Percentiles rank a stretch among this genome's conserved stretches.
Evolutionary conservation across 1,139 yeast species (phyloP).

Genomic region (Taiozyma onychis): DNA sequence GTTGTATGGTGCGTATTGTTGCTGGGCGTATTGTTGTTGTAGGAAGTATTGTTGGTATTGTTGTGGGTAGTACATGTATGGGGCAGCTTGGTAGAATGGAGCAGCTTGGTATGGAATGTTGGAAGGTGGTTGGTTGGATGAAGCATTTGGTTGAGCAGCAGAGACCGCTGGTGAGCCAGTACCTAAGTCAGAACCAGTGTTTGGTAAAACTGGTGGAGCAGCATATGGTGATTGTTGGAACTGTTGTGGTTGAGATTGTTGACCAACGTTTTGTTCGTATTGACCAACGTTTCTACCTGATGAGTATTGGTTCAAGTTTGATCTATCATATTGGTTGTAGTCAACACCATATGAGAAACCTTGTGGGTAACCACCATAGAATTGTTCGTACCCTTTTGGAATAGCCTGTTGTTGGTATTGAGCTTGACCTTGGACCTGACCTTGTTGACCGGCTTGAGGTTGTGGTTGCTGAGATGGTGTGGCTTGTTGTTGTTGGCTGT

Average conservation of each 20-base stretch:
- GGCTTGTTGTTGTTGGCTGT: slow-evolving; percentile 13
- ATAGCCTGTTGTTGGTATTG: slow-evolving; percentile 15
- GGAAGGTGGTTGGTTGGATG: slow-evolving; percentile 23
- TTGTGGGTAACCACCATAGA: slow-evolving; percentile 16
- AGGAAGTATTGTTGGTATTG: slow-evolving; percentile 9
- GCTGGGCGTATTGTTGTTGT: slow-evolving; percentile 17
- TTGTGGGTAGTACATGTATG: slow-evolving; percentile 22
- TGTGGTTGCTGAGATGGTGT: slow-evolving; percentile 19
- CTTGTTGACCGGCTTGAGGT: slow-evolving; percentile 16
- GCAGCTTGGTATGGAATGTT: slow-evolving; percentile 14
- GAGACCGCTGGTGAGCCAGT: slow-evolving; percentile 24
- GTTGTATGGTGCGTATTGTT: slow-evolving; percentile 16
- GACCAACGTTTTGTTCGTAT: slow-evolving; percentile 11
- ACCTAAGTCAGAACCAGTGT: slow-evolving; percentile 13
- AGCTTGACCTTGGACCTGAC: slow-evolving; percentile 2
- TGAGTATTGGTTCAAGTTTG: slow-evolving; percentile 4
- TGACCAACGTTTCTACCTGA: slow-evolving; percentile 7
- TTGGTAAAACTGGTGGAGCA: slow-evolving; percentile 14
- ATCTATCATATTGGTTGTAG: slow-evolving; percentile 9
- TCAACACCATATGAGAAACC: slow-evolving; percentile 29
- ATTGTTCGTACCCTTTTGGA: slow-evolving; percentile 26
- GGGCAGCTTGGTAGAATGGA: slow-evolving; percentile 17
- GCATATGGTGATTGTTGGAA: slow-evolving; percentile 5
- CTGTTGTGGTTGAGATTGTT: slow-evolving; percentile 9
- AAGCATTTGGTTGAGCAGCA: slow-evolving; percentile 20